Base-by-base conservation (phyloP, 148 eudicot species). In the Cornus kousa region DNA sequence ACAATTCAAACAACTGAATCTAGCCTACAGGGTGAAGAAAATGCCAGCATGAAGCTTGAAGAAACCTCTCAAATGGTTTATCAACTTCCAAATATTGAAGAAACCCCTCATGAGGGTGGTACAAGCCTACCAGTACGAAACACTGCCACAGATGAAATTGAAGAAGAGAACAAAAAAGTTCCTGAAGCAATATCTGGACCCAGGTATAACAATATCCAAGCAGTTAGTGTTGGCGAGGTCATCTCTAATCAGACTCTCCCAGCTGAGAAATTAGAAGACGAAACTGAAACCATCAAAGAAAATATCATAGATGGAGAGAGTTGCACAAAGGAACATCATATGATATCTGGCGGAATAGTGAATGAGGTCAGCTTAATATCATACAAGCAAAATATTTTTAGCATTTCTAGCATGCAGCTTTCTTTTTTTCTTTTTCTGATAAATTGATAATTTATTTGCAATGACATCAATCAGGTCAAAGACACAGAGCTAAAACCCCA, bases 341-440 rank as follows among this genome's bases (percentile, higher is more conserved):
- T 28, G 16, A 10, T 31, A 28, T 68, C n/a, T 9, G 31, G 64
- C n/a, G 59, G 14, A 32, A 69, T 12, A 55, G 53, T 68, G 57
- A 13, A 57, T 57, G 67, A 77, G 81, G 81, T 78, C 73, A 78
- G 74, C 19, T 33, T 60, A 71, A 43, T 43, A 43, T 43, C 48
- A 43, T 43, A 43, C 10, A 43, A 43, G 48, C 48, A 6, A 43
- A 4, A 10, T 9, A 53, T 53, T 53, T 53, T 53, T 11, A 53
- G 14, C 14, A 43, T 77, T 33, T 33, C 14, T 17, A 23, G 48
- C 12, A 31, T 77, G 43, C n/a, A 55, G 23, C 35, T 8, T 10
- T 33, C n/a, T 9, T 65, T 4, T 43, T 31, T 70, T 37, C 14
- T 23, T 72, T 71, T 23, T 11, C 35, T 35, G 11, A 69, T 12